Evolutionary conservation across 108 stramenopile genomes (phyloP).

Genomic region (Seminavis robusta): DNA sequence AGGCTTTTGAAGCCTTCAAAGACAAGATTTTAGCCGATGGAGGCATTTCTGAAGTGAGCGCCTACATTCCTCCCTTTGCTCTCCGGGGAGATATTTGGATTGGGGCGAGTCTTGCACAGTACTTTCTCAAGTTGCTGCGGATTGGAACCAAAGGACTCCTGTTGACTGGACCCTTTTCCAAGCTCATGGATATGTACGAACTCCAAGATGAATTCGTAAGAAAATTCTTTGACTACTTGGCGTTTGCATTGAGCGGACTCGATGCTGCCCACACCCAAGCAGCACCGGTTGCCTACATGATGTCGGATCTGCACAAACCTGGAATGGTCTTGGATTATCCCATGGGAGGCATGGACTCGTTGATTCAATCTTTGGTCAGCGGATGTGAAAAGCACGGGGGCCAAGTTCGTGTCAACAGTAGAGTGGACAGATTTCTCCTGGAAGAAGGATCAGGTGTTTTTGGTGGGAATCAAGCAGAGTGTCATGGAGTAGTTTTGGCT

Average conservation of each 20-base stretch:
- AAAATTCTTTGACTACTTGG: constrained; percentile 80
- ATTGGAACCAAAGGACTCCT: constrained; percentile 59
- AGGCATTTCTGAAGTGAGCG: constrained; percentile 54
- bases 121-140: constrained; percentile 51
- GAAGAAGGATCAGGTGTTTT: constrained; percentile 26
- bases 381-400: constrained; percentile 53
- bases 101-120: constrained; percentile 31
- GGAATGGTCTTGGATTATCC: constrained; percentile 84
- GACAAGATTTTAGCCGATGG: constrained; percentile 32
- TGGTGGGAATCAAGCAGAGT: constrained; percentile 18
- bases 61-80: constrained; percentile 75
- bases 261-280: constrained; percentile 85
- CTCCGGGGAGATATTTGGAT: constrained; percentile 53
- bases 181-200: constrained; percentile 48
- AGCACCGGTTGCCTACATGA: constrained; percentile 89
- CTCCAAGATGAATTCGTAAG: constrained; percentile 47
- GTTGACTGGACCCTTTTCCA: constrained; percentile 65
- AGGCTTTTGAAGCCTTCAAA: constrained; percentile 50
- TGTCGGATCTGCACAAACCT: constrained; percentile 74
- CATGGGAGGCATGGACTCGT: constrained; percentile 75
- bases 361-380: constrained; percentile 74
- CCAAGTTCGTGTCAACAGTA: constrained; percentile 47
- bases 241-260: constrained; percentile 81
- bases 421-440: constrained; percentile 51
- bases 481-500: constrained; percentile 60